These are phyloP conservation scores for Geoglossum cookeanum DNA, from an alignment of 2,329 filamentous ascomycete genomes.

Conservation along the genomic window DNA sequence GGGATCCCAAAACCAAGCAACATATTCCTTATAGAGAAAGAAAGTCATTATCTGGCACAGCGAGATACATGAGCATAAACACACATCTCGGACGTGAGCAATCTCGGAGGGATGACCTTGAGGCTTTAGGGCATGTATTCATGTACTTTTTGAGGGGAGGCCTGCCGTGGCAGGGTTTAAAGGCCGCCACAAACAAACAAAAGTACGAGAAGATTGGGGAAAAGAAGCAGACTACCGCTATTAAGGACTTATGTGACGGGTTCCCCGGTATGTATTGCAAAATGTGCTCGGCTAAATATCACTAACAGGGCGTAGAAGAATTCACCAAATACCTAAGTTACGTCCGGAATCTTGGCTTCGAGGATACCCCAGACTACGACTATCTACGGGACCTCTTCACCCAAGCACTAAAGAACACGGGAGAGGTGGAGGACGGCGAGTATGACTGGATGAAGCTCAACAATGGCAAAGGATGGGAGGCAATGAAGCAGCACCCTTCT, in stretches of 20 bases:
- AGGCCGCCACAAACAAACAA: slow-evolving; percentile 64
- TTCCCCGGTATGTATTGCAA: slow-evolving; percentile 48
- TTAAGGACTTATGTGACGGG: slow-evolving; percentile 91
- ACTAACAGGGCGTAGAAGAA: slow-evolving; percentile 39
- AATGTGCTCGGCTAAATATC: background rate
- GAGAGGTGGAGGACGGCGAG: slow-evolving; percentile 90
- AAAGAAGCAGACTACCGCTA: slow-evolving; percentile 96
- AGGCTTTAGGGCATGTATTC: slow-evolving; percentile 57
- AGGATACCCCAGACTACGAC: slow-evolving; percentile 96
- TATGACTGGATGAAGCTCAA: slow-evolving; percentile 99
- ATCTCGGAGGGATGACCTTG: slow-evolving; percentile 85
- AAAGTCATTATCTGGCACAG: slow-evolving; percentile 90
- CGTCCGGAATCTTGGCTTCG: slow-evolving; percentile 92
- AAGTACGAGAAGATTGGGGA: slow-evolving; percentile 99
- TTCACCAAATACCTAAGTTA: slow-evolving; percentile 97
- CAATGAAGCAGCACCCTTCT: slow-evolving; percentile 48
- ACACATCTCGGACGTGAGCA: slow-evolving; percentile 93
- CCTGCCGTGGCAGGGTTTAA: slow-evolving; percentile 48
- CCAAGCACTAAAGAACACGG: slow-evolving; percentile 81
- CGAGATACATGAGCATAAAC: slow-evolving; percentile 99
- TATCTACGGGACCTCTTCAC: slow-evolving; percentile 94
- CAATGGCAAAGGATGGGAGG: slow-evolving; percentile 83
- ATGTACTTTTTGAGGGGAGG: slow-evolving; percentile 50
- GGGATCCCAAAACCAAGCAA: slow-evolving; percentile 96
- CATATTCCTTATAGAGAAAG: slow-evolving; percentile 95